Evolutionary conservation across 1,139 yeast genomes (phyloP).

Genomic region (Lizanozyma gosingica): DNA sequence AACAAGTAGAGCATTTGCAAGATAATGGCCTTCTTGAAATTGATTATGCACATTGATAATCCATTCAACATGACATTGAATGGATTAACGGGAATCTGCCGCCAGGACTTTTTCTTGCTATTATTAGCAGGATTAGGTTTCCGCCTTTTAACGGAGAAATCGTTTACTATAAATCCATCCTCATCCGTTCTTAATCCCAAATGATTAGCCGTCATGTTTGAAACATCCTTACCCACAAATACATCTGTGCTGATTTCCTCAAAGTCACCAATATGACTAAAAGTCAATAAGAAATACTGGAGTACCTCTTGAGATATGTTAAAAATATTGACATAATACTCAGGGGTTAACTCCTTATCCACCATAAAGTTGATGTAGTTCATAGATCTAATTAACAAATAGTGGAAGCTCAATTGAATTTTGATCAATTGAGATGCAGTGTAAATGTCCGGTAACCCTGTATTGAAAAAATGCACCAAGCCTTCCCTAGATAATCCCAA

Average conservation of each 20-base stretch:
- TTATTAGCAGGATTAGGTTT: conserved; percentile 9
- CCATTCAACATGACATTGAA: conserved; percentile 38
- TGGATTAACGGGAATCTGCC: conserved; percentile 30
- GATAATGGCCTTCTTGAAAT: conserved; percentile 35
- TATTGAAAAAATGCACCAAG: conserved; percentile 18
- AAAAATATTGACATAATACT: conserved; percentile 27
- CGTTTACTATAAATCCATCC: conserved; percentile 41
- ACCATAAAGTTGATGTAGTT: conserved; percentile 40
- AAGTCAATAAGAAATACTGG: conserved; percentile 30
- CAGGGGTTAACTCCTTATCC: conserved; percentile 33
- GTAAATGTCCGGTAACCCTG: conserved; percentile 32
- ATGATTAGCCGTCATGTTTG: not conserved
- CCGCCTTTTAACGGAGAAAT: conserved; percentile 35
- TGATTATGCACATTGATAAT: conserved; percentile 36
- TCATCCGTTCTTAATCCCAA: conserved; percentile 18
- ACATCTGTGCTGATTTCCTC: not conserved
- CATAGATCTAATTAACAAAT: conserved; percentile 33
- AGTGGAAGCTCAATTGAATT: conserved; percentile 39
- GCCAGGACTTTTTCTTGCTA: conserved; percentile 10
- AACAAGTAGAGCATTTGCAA: conserved; percentile 38
- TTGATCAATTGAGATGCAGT: conserved; percentile 35
- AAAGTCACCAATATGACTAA: conserved; percentile 19
- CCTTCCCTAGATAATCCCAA: conserved; percentile 24
- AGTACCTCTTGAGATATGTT: conserved; percentile 33
- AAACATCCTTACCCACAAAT: not conserved